Percentiles rank a stretch among this genome's conserved stretches.
These are phyloP conservation scores for Colletotrichum lini DNA, from an alignment of 2,329 filamentous ascomycete species.

Conservation along the genomic window DNA sequence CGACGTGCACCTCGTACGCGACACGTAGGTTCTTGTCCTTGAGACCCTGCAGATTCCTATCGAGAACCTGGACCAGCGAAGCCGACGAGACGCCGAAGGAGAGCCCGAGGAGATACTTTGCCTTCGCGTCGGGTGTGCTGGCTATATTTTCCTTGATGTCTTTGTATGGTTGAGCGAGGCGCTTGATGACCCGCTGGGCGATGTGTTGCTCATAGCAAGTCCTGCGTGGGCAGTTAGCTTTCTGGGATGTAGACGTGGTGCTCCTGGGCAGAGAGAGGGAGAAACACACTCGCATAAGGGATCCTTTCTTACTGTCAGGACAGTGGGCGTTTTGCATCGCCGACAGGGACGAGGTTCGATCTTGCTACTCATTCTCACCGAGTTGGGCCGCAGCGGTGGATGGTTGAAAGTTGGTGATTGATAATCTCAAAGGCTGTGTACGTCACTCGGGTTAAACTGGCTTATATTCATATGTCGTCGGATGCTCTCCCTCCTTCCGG, in stretches of 20 bases:
- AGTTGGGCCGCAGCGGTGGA: constrained; percentile 1
- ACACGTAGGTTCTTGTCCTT: constrained; percentile 73
- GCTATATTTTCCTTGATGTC: constrained; percentile 53
- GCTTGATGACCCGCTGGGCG: constrained; percentile 83
- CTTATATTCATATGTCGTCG: background rate
- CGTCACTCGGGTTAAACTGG: too few species aligned
- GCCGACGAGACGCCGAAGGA: constrained; percentile 89
- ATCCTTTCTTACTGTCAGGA: constrained; percentile 45
- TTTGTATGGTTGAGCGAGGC: constrained; percentile 68
- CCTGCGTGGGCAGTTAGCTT: constrained; percentile 45
- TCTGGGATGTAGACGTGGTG: background rate
- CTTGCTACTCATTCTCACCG: constrained; percentile 28
- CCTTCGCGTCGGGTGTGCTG: constrained; percentile 49
- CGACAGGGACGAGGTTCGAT: constrained; percentile 41
- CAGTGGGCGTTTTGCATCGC: constrained; percentile 45
- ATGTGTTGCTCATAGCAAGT: constrained; percentile 85
- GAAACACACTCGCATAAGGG: constrained; percentile 47
- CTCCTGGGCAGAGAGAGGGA: background rate
- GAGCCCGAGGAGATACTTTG: constrained; percentile 79
- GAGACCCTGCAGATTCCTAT: constrained; percentile 77
- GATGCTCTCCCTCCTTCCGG: background rate
- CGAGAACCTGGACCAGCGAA: constrained; percentile 81
- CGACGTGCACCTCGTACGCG: constrained; percentile 77
- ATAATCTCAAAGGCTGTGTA: background rate
- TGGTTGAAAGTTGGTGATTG: background rate